Evolutionary conservation across 495 filamentous ascomycete species (phyloP).

Genomic region (Podospora sp.): DNA sequence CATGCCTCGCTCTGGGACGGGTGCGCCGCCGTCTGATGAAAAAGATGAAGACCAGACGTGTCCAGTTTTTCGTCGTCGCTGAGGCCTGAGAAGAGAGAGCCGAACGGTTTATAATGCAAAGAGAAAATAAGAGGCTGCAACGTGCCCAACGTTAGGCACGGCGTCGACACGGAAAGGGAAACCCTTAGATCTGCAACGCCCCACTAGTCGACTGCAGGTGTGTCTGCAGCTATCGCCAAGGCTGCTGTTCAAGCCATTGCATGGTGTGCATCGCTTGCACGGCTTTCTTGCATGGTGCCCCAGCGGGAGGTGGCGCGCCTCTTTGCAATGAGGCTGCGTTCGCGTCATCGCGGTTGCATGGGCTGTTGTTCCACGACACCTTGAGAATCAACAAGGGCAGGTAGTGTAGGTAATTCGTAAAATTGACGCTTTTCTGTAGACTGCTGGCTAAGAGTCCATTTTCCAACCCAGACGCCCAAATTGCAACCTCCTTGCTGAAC

Average conservation of each 20-base stretch:
- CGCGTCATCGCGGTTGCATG: slow-evolving; percentile 13
- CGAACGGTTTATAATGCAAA: too few relatives aligned
- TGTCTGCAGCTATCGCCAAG: background rate
- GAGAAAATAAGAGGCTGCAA: background rate
- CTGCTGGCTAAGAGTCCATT: background rate
- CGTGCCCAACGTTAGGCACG: background rate
- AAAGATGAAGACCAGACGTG: background rate
- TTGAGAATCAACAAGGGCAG: too few relatives aligned
- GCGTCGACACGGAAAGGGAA: background rate
- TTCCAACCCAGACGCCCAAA: background rate
- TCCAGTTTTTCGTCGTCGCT: background rate
- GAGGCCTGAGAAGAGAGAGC: background rate
- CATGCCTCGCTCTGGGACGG: too few relatives aligned
- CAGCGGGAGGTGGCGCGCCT: background rate
- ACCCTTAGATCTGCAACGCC: background rate
- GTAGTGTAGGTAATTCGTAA: too few relatives aligned
- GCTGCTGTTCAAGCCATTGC: slow-evolving; percentile 1
- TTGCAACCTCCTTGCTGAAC: background rate
- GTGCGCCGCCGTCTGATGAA: too few relatives aligned
- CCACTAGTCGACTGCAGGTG: background rate
- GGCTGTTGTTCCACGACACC: too few relatives aligned
- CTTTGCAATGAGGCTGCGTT: background rate
- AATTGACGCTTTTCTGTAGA: background rate
- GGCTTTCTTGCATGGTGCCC: too few relatives aligned
- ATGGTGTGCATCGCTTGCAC: too few relatives aligned